Evolutionary conservation across 768 basidiomycete genomes (phyloP), one percentile per base, ranked within the genome.

Genomic region (Amanita phalloides): DNA sequence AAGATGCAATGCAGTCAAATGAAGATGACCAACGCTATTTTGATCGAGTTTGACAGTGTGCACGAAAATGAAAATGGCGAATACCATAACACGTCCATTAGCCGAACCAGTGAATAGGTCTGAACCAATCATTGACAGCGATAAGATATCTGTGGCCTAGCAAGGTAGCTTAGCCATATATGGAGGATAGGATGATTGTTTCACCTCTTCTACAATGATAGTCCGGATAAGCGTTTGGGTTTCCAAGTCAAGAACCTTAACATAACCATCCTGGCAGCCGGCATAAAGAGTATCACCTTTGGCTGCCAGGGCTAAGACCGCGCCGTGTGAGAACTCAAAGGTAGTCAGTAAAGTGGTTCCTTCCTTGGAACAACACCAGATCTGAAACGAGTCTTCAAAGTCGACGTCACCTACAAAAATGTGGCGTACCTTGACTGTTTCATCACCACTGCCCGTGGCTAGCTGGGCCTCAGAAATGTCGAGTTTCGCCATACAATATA

Each of bases 191-290:
- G 48, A 23, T 32, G 17, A 13, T 49, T 70, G 23, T 21, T 42
- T 13, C 44, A 86, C 87, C 71, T 92, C 87, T 57, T 90, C 83
- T 1, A 89, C 84, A 14, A 93, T 84, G 51, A 98, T 85, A 0
- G 84, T 90, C 46, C 95, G 72, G 25, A 98, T 82, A 35, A 89
- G 71, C 0, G 91, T 90, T 56, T 81, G 84, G 0, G 93, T 95
- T 62, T 94, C 92, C 6, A 96, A 67, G 64, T 97, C 94, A 68
- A 90, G 80, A 4, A 97, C 84, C 56, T 86, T 86, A 58, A 97
- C 89, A 58, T 87, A 84, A 2, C 95, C 95, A 56, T 91, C 92
- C 66, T 98, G 95, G 58, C 93, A 88, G 0, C 92, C 95, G 6
- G 90, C 95, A 60, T 86, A 96, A 20, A 97, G 73, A 1, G 90